Percentiles rank a stretch among this genome's conserved stretches.
Conservation (phyloP, 2,329 filamentous ascomycete species). For the Fusarium pseudonygamai region DNA sequence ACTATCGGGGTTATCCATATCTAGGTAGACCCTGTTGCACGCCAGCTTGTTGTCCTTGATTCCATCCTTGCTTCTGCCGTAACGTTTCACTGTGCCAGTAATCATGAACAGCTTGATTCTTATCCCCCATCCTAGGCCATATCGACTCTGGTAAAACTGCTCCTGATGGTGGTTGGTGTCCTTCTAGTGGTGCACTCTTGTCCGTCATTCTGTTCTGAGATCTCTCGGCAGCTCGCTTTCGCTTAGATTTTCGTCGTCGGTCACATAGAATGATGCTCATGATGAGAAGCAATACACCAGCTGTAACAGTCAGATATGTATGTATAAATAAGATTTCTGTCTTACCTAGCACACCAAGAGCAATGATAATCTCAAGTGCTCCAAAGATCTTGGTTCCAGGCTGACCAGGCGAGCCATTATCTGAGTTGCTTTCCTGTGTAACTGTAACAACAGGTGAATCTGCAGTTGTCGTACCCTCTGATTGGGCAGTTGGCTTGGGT, state of each 20-base stretch:
- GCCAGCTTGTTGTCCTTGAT: constrained; percentile 7
- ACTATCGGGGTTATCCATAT: constrained; percentile 13
- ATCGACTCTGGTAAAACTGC: constrained; percentile 5
- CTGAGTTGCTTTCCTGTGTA: constrained; percentile 7
- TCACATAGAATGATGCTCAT: constrained; percentile 28
- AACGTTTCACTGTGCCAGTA: constrained; percentile 26
- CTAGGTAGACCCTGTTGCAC: constrained; percentile 1
- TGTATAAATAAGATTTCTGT: no score
- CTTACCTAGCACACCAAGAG: constrained; percentile 30
- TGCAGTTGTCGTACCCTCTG: neutral
- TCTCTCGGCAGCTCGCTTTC: neutral
- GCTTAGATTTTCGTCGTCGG: constrained; percentile 30
- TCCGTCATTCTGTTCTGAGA: constrained; percentile 3
- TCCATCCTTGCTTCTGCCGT: constrained; percentile 14
- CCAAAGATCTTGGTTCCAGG: constrained; percentile 17
- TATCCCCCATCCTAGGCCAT: constrained; percentile 26
- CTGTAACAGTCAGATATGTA: neutral
- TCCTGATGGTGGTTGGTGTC: neutral
- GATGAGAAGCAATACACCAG: constrained; percentile 12
- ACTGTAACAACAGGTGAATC: constrained; percentile 12
- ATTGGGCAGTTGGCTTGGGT: constrained; percentile 13
- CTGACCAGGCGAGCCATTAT: neutral
- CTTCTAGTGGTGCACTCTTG: neutral
- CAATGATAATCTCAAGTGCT: constrained; percentile 35
- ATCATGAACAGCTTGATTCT: constrained; percentile 28